Percentiles rank a stretch among this genome's conserved stretches.
Evolutionary conservation across 305 asterid genomes (phyloP).

Genomic region (Solanum hybrid): DNA sequence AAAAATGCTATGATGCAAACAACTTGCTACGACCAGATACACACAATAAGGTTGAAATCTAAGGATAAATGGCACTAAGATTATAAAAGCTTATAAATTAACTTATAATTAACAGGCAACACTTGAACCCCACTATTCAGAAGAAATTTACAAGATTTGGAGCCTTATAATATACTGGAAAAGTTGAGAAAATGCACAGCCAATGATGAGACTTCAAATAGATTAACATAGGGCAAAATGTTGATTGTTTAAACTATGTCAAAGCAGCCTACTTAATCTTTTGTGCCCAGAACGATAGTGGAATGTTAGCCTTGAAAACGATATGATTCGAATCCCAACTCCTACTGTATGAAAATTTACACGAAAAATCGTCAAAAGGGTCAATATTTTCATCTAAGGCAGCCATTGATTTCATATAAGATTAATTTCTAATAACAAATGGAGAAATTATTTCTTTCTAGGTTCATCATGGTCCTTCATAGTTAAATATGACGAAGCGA

Average conservation of each 20-base stretch:
- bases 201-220: neutral
- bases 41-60: neutral
- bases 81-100: neutral
- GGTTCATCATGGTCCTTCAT: neutral
- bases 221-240: neutral
- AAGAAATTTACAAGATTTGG: neutral
- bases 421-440: neutral
- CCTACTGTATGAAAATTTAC: neutral
- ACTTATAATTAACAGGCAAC: neutral
- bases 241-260: neutral
- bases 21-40: neutral
- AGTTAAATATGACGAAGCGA: neutral
- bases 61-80: neutral
- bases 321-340: neutral
- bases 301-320: neutral
- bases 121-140: neutral
- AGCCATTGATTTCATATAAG: neutral
- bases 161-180: neutral
- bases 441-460: neutral
- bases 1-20: neutral
- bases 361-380: neutral
- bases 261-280: neutral
- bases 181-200: neutral
- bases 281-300: neutral
- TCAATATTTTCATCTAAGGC: neutral